Evolutionary conservation across 2,329 filamentous ascomycete species (phyloP).

Genomic region (Rhinocladiella mackenziei): DNA sequence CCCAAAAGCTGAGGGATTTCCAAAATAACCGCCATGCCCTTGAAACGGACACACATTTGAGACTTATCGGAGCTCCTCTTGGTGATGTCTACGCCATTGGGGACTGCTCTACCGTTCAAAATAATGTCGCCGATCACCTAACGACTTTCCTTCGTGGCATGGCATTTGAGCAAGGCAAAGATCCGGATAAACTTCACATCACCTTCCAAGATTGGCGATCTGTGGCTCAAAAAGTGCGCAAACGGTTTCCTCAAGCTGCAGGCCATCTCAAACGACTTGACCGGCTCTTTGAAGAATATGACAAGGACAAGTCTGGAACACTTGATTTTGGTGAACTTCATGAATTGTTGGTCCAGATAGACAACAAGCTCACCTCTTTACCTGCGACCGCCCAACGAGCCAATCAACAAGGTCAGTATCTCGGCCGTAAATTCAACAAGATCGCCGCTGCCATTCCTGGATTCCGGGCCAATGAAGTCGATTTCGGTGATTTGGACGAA

Average conservation of each 20-base stretch:
- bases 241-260: conserved; percentile 84
- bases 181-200: conserved; percentile 82
- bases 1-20: conserved; percentile 66
- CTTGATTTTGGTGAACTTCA: conserved; percentile 90
- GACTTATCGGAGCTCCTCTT: conserved; percentile 79
- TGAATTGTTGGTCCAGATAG: conserved; percentile 86
- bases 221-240: conserved; percentile 77
- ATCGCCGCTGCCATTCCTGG: conserved; percentile 73
- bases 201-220: conserved; percentile 83
- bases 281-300: conserved; percentile 84
- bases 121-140: conserved; percentile 90
- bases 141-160: conserved; percentile 82
- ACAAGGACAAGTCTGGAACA: conserved; percentile 87
- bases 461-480: conserved; percentile 71
- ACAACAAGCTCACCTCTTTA: conserved; percentile 87
- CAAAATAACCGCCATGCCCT: conserved; percentile 89
- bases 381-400: conserved; percentile 94
- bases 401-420: conserved; percentile 90
- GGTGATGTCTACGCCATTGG: conserved; percentile 96
- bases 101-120: conserved; percentile 94
- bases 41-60: conserved; percentile 90
- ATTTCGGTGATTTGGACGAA: conserved; percentile 86
- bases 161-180: conserved; percentile 86
- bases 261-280: conserved; percentile 85
- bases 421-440: conserved; percentile 91